These are phyloP conservation scores for Talaromyces sp. DNA, from an alignment of 2,329 filamentous ascomycete species.

Conservation along the genomic window DNA sequence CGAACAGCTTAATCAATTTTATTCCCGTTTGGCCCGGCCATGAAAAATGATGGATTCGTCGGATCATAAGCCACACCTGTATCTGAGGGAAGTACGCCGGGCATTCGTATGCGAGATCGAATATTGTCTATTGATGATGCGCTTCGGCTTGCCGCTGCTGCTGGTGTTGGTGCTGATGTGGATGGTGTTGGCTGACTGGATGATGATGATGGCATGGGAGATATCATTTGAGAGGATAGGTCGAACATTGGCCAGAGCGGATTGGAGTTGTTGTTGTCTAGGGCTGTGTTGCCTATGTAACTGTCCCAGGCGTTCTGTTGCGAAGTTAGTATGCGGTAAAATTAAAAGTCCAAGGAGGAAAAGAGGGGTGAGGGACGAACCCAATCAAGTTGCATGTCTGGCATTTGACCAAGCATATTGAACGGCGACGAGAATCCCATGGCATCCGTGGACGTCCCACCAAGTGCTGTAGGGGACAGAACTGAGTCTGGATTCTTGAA, in stretches of 20 bases:
- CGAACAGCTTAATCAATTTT: not conserved
- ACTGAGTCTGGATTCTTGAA: conserved; percentile 28
- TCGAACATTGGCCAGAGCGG: conserved; percentile 37
- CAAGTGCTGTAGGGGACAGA: conserved; percentile 23
- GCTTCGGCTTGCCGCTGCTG: conserved; percentile 18
- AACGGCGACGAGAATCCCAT: conserved; percentile 50
- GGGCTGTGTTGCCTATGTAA: conserved; percentile 57
- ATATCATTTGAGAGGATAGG: conserved; percentile 15
- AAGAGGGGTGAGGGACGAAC: conserved; percentile 35
- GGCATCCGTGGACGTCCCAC: conserved; percentile 27
- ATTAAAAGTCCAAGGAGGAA: too few species aligned
- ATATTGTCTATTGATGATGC: conserved; percentile 12
- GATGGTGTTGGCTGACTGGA: conserved; percentile 18
- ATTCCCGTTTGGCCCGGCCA: conserved; percentile 13
- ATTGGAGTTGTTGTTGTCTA: conserved; percentile 28
- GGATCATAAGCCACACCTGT: conserved; percentile 12
- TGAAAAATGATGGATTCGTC: conserved; percentile 6
- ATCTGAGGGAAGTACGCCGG: conserved; percentile 13
- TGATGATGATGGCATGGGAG: not conserved
- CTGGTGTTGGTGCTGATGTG: conserved; percentile 14
- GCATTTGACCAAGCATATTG: conserved; percentile 51
- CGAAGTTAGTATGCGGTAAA: conserved; percentile 23
- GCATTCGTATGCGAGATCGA: conserved; percentile 8
- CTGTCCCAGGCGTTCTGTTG: conserved; percentile 63
- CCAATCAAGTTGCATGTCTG: conserved; percentile 55